These are phyloP conservation scores for Lactifluus volemus DNA, from an alignment of 768 basidiomycete genomes.

Conservation along the genomic window DNA sequence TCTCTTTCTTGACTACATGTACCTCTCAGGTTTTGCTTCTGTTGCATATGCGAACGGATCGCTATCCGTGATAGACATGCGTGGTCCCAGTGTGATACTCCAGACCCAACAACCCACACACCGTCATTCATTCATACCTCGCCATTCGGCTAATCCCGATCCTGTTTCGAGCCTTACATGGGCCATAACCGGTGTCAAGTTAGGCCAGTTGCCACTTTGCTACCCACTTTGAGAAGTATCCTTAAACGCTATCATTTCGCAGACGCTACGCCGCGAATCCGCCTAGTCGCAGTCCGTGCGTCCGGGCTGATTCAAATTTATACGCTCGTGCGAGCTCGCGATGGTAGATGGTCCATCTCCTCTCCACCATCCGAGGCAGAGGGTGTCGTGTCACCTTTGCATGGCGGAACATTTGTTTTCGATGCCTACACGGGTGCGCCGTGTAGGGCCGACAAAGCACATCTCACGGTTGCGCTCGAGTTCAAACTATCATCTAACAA, in stretches of 20 bases:
- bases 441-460: conserved; percentile 36
- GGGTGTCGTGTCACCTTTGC: conserved; percentile 37
- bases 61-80: conserved; percentile 61
- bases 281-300: conserved; percentile 51
- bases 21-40: conserved; percentile 60
- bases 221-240: background rate
- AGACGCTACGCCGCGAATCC: conserved; percentile 42
- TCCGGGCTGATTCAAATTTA: conserved; percentile 56
- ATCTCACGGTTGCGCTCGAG: conserved; percentile 32
- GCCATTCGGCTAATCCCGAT: conserved; percentile 33
- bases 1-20: conserved; percentile 1
- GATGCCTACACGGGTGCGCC: conserved; percentile 43
- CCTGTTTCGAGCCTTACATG: conserved; percentile 51
- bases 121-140: conserved; percentile 30
- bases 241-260: background rate
- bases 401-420: conserved; percentile 44
- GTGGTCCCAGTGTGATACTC: conserved; percentile 61
- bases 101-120: conserved; percentile 35
- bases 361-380: conserved; percentile 32
- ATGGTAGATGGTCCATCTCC: conserved; percentile 28
- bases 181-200: conserved; percentile 49
- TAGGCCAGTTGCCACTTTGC: conserved; percentile 33
- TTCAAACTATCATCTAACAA: conserved; percentile 11
- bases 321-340: conserved; percentile 35
- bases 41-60: conserved; percentile 54